Evolutionary conservation across 768 basidiomycete species (phyloP), one percentile per base, ranked within the genome.

Genomic region (Royoungia palumana): DNA sequence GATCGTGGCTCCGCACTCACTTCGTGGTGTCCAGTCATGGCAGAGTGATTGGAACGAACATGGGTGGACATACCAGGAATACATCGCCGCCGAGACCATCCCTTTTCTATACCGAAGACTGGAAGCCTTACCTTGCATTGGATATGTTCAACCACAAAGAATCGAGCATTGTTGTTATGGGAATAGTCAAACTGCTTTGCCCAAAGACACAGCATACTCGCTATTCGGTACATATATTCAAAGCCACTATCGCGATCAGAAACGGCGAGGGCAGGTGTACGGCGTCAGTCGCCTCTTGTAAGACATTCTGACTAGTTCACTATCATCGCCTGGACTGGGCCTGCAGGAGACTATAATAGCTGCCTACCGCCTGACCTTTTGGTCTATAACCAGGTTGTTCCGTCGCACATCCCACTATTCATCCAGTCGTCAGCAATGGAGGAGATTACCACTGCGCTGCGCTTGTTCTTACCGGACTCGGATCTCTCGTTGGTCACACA

Each of bases 21-120:
- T 55, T n/a, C 42, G 17, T 6, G 46, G 25, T 3, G 46, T 52
- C 11, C 38, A 9, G 9, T 51, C 46, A 5, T 11, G 8, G 24
- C 5, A 4, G 4, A 51, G 53, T 20, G 2, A 41, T 1, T 55
- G 53, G 50, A 51, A 51, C 12, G 47, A 46, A 2, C 28, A 50
- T 4, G 36, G 11, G 0, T 51, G 53, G 44, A 46, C 44, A 1
- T 50, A 45, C 10, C 49, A 45, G 7, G 50, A 51, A n/a, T n/a
- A 38, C 46, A 36, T n/a, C n/a, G n/a, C n/a, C 4, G 21, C 48
- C 1, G 27, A 37, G 28, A 6, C 2, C 2, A 20, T 42, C n/a
- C 27, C 40, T 11, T 20, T 42, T 48, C 5, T 43, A 43, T 9
- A 42, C 41, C 12, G 12, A 19, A 5, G 28, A 42, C 19, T 42